Conservation (phyloP, 2,329 filamentous ascomycete genomes). For the Diaporthe humulicola region DNA sequence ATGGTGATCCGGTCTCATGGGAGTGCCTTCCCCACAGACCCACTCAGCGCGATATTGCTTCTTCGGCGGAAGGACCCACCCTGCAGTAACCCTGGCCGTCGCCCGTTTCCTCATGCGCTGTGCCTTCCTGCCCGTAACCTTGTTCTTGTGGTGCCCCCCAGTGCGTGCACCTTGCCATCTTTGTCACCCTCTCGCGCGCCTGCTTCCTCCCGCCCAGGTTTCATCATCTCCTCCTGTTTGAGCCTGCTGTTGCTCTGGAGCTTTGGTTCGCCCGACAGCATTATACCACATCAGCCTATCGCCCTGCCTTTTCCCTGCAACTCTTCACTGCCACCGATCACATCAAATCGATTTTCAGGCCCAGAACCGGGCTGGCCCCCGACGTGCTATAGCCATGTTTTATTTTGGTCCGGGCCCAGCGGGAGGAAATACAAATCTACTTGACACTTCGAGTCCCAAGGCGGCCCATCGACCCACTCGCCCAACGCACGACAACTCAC, state of each 20-base stretch:
- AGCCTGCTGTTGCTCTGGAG: conserved; percentile 11
- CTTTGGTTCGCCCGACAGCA: conserved; percentile 34
- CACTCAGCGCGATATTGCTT: conserved; percentile 34
- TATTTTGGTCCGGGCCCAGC: conserved; percentile 37
- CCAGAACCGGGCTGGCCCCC: conserved; percentile 35
- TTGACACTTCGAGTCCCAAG: conserved; percentile 12
- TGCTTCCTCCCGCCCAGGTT: conserved; percentile 31
- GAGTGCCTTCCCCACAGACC: conserved; percentile 31
- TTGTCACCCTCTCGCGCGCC: conserved; percentile 14
- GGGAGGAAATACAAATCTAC: conserved; percentile 32
- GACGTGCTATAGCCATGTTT: conserved; percentile 33
- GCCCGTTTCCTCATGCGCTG: conserved; percentile 30
- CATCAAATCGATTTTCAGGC: conserved; percentile 18
- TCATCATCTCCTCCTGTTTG: conserved; percentile 38
- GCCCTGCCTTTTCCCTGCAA: conserved; percentile 14
- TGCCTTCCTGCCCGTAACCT: conserved; percentile 28
- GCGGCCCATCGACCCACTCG: conserved; percentile 24
- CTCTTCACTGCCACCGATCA: not conserved
- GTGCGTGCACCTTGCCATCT: conserved; percentile 29
- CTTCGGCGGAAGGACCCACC: conserved; percentile 20
- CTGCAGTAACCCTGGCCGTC: conserved; percentile 30
- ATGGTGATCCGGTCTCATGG: conserved; percentile 6
- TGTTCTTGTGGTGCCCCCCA: not conserved
- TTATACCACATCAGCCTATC: conserved; percentile 17
- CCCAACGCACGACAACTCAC: conserved; percentile 36